Conservation (phyloP, 176 grass and related monocot genomes). For the Bothriochloa decipiens region DNA sequence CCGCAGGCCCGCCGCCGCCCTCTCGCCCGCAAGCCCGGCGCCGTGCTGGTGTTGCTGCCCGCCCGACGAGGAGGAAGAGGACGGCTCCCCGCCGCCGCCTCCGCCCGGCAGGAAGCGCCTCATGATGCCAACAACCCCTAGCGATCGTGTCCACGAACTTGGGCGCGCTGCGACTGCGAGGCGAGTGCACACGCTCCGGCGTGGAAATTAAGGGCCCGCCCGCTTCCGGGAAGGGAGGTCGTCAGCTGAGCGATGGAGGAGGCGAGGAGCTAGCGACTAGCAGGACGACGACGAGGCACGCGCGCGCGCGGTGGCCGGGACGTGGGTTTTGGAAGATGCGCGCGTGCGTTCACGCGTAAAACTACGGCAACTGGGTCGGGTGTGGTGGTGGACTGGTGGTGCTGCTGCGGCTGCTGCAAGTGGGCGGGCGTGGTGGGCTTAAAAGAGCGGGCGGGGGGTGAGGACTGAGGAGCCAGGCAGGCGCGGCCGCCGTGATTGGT, state of each 20-base stretch:
- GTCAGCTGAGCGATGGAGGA: not conserved
- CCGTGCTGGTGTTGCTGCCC: constrained; percentile 20
- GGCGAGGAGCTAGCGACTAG: too few relatives aligned
- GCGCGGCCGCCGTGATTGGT: constrained; percentile 40
- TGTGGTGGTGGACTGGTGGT: not conserved
- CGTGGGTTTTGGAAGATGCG: not conserved
- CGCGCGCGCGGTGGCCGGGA: not conserved
- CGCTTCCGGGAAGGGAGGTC: too few relatives aligned
- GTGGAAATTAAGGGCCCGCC: too few relatives aligned
- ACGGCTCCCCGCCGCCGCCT: constrained; percentile 36
- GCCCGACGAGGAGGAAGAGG: constrained; percentile 53
- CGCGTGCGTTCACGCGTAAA: constrained; percentile 19
- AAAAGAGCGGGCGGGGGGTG: not conserved
- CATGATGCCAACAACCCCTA: not conserved
- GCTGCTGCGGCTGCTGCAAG: not conserved
- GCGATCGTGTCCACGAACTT: too few relatives aligned
- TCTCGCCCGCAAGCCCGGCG: constrained; percentile 14
- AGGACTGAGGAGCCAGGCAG: not conserved
- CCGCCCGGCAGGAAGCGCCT: constrained; percentile 55
- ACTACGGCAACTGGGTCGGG: not conserved
- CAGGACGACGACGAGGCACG: not conserved
- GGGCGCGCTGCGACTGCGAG: too few relatives aligned
- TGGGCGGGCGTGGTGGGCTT: constrained; percentile 27
- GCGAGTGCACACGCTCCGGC: too few relatives aligned
- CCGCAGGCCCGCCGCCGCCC: constrained; percentile 11